phyloP scores from a whole-genome alignment of 805 yeast genomes.

The Starmera dryadoides region DNA sequence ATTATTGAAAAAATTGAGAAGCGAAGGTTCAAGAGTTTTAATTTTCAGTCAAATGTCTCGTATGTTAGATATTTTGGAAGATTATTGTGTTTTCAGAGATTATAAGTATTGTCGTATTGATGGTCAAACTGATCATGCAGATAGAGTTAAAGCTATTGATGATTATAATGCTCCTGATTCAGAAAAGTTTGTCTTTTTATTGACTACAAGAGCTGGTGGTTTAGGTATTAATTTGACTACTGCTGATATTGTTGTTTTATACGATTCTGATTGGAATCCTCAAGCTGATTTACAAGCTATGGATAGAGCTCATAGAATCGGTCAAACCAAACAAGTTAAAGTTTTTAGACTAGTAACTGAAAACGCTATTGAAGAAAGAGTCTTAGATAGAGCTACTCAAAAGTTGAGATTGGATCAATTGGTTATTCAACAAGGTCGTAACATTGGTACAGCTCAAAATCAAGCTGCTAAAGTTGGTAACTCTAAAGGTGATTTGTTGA shows the following conservation, averaged over 20 bases:
- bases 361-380: conserved; percentile 93
- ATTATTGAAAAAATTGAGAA: conserved; percentile 60
- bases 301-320: conserved; percentile 98
- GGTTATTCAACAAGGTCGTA: conserved; percentile 82
- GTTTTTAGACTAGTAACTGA: conserved; percentile 93
- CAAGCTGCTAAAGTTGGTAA: conserved; percentile 28
- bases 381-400: conserved; percentile 92
- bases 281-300: conserved; percentile 97
- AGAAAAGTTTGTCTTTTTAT: conserved; percentile 72
- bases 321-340: conserved; percentile 91
- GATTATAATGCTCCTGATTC: conserved; percentile 81
- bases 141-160: conserved; percentile 86
- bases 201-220: conserved; percentile 97
- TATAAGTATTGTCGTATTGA: conserved; percentile 88
- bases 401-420: conserved; percentile 87
- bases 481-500: conserved; percentile 64
- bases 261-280: conserved; percentile 97
- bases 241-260: conserved; percentile 84
- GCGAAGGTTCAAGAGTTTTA: conserved; percentile 80
- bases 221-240: conserved; percentile 88
- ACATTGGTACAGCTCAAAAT: conserved; percentile 20
- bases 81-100: conserved; percentile 79
- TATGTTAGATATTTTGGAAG: conserved; percentile 82
- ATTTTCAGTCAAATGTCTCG: conserved; percentile 94
- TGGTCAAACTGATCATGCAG: conserved; percentile 90